Evolutionary conservation across 179 eudicot genomes (phyloP), one percentile per base, ranked within the genome.

Genomic region (Silene coronaria): DNA sequence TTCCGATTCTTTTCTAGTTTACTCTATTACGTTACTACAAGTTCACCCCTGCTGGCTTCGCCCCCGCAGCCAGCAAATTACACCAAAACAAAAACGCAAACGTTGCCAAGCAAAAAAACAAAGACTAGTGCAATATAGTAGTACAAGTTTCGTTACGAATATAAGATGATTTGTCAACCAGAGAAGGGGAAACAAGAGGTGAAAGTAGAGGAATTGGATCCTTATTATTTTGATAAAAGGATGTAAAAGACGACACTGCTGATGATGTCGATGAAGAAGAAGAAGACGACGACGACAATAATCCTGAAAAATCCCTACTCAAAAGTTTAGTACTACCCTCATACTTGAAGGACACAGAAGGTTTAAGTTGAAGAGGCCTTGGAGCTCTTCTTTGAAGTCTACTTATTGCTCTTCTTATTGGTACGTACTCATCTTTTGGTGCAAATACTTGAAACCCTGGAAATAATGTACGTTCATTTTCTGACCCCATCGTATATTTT

Each of bases 131-230:
- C 27, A 84, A 78, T 69, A 42, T 71, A 19, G 81, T 77, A 68
- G 65, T 48, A 53, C 71, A 62, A 38, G 28, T 36, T 21, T 78
- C 72, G 30, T 64, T 73, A 11, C 55, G 34, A 63, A 78, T 72
- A 34, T 62, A 65, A 58, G 70, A 72, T 6, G 73, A 53, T 45
- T 80, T 76, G 12, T 76, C 83, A 26, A 71, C 64, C 62, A 79
- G 51, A 51, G 87, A 80, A 73, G 89, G 89, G 67, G 84, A 81
- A 57, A 86, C 86, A 13, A 86, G 83, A n/a, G 87, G 89, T 57
- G 89, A 82, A 27, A 86, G 85, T 32, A 86, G 85, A 80, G 89
- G 89, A 27, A 84, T 86, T 0, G 87, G 87, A 57, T 84, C 87
- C 78, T 81, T 84, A 86, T 78, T 79, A 11, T 68, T 76, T 28